Conservation (phyloP, 345 rosid genomes). For the Populus tremula region DNA sequence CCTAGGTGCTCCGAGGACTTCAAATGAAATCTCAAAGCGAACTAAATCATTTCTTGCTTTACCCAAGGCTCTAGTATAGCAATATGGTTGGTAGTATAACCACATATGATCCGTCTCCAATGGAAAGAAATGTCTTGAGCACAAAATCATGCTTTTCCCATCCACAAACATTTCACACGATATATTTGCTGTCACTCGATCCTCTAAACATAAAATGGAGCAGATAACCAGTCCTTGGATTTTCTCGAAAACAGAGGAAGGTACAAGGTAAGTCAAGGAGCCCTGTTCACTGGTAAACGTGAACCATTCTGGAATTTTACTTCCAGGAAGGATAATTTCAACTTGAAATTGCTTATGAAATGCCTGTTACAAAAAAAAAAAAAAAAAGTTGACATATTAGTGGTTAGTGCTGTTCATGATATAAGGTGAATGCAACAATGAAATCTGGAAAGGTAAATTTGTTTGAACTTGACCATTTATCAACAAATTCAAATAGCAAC, state of each 20-base stretch:
- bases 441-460: not conserved
- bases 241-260: not conserved
- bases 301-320: constrained; percentile 13
- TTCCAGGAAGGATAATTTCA: constrained; percentile 22
- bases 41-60: too few species aligned
- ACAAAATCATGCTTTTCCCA: not conserved
- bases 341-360: constrained; percentile 5
- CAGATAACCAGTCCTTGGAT: not conserved
- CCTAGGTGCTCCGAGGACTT: too few species aligned
- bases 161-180: not conserved
- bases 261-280: constrained; percentile 7
- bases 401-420: not conserved
- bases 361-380: constrained; percentile 2
- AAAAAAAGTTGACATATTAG: not conserved
- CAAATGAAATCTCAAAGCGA: too few species aligned
- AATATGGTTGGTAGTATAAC: not conserved
- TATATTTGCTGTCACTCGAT: not conserved
- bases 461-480: not conserved
- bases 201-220: not conserved
- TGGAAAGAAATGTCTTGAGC: not conserved
- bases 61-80: too few species aligned
- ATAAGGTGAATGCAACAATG: not conserved
- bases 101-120: not conserved
- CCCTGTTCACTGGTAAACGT: not conserved
- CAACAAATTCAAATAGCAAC: not conserved